phyloP scores from a whole-genome alignment of 192 early-diverging fungal genomes.

The Thamnidium elegans region DNA sequence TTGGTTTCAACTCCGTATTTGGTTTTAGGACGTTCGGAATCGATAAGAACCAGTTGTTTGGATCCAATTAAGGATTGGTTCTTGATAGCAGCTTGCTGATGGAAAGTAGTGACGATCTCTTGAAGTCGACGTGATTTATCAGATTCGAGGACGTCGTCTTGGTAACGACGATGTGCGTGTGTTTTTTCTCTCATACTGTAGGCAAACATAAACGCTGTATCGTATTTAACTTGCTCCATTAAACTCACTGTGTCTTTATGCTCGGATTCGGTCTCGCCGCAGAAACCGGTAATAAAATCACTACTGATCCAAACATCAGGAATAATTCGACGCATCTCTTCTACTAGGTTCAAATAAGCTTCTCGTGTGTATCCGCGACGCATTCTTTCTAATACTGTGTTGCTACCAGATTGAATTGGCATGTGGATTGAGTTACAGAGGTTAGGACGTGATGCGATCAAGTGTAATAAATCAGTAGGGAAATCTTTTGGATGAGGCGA shows the following conservation, averaged over 20 bases:
- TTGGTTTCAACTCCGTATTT: conserved; percentile 36
- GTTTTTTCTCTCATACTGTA: conserved; percentile 75
- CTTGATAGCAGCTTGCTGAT: conserved; percentile 48
- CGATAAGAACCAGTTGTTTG: conserved; percentile 54
- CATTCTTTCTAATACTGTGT: conserved; percentile 65
- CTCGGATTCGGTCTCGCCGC: conserved; percentile 73
- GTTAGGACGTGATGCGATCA: conserved; percentile 66
- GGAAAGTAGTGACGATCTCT: conserved; percentile 68
- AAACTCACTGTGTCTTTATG: conserved; percentile 64
- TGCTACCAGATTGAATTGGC: conserved; percentile 72
- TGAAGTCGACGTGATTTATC: conserved; percentile 59
- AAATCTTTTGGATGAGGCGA: conserved; percentile 83
- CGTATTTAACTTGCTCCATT: conserved; percentile 67
- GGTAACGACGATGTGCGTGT: conserved; percentile 63
- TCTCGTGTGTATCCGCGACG: conserved; percentile 72
- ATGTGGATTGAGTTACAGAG: conserved; percentile 72
- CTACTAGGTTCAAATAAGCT: conserved; percentile 64
- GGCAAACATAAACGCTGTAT: conserved; percentile 79
- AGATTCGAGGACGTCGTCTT: conserved; percentile 65
- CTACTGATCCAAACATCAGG: conserved; percentile 72
- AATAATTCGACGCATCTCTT: conserved; percentile 62
- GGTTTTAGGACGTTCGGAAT: conserved; percentile 42
- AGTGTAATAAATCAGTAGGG: conserved; percentile 64
- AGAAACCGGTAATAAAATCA: conserved; percentile 76
- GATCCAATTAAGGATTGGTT: conserved; percentile 52